Evolutionary conservation across 2,329 filamentous ascomycete genomes (phyloP), one percentile per base, ranked within the genome.

Genomic region (Pseudogymnoascus sp.): DNA sequence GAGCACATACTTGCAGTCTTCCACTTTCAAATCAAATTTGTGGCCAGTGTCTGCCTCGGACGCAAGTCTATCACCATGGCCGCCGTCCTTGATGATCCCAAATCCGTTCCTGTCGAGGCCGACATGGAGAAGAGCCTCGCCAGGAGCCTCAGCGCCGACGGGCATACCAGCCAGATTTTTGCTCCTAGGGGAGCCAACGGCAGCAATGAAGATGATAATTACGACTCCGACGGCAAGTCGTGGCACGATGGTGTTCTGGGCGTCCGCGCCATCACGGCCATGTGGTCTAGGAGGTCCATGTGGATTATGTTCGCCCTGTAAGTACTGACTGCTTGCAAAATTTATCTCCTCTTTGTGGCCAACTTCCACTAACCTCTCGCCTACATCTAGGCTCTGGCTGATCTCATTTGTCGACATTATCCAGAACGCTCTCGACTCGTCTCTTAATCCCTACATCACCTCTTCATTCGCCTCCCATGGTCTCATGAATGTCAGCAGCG

Each of bases 391-490:
- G 26, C 47, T 56, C 8, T 56, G 47, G 47, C 13, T 56, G 21
- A 59, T 62, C 38, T 44, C 62, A 33, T 63, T 62, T 13, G 24
- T 44, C 38, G 62, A 62, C 24, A 40, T 62, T 11, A 24, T 62
- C 21, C 53, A 61, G n/a, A 37, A 62, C 4, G n/a, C 53, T 8
- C 26, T 63, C 56, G 31, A 62, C 16, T 31, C 31, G 31, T 11
- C 47, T 56, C 47, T 56, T 13, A 56, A 56, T 14, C 59, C 59
- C 31, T 61, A 61, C 29, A 10, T 61, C 16, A 61, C 59, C 19
- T 61, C 59, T 7, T 61, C 59, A 0, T 61, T 61, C 33, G 59
- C 33, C 16, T 38, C 33, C 4, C 59, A 61, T 31, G 59, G 59
- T 10, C 59, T 61, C 24, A 37, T 61, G 33, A 61, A 61, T 33